Base-by-base conservation (phyloP, 2,329 filamentous ascomycete species). In the Fusarium fujikuroi region DNA sequence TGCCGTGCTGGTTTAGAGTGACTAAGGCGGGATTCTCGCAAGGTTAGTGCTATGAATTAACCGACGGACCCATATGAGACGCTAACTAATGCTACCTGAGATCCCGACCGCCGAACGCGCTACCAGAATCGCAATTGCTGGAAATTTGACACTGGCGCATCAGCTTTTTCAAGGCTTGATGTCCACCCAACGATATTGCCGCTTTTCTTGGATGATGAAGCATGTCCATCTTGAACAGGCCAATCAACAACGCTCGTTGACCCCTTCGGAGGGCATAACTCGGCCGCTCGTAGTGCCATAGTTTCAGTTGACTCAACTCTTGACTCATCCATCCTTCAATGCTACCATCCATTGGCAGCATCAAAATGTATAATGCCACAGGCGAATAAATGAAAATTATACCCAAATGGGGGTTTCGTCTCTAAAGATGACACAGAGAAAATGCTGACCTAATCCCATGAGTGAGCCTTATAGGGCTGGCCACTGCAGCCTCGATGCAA, bases 401-500 rank as follows among this genome's bases (percentile, higher is more conserved):
- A 19, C 4, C 23, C 47, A 34, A 19, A 8, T 7, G 21, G 36
- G 43, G 9, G 9, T 50, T n/a, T 14, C 11, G 16, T 23, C 16
- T 32, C 21, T 12, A 11, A 18, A 12, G 5, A 18, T 53, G 28
- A 25, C 25, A 12, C 36, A 16, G 10, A 23, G 2, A 10, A 40
- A 12, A 6, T 47, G 60, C 66, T 70, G 66, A 70, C 61, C 50
- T 70, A 70, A 70, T 57, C 9, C 3, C n/a, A 4, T 14, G 16
- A 57, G 16, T 18, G n/a, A 58, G 34, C 21, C 7, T 32, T 36
- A 7, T 1, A 60, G 60, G 60, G 42, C 53, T 60, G 36, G 21
- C 7, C 2, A n/a, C 16, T 8, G n/a, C 9, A 37, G 32, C 44
- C 47, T 64, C 25, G 2, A 61, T 44, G 63, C 16, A 57, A 43